A percentile compares a stretch with the other conserved stretches of the same genome.
Evolutionary conservation across 2,329 filamentous ascomycete genomes (phyloP).

Genomic region (Fusarium musae): DNA sequence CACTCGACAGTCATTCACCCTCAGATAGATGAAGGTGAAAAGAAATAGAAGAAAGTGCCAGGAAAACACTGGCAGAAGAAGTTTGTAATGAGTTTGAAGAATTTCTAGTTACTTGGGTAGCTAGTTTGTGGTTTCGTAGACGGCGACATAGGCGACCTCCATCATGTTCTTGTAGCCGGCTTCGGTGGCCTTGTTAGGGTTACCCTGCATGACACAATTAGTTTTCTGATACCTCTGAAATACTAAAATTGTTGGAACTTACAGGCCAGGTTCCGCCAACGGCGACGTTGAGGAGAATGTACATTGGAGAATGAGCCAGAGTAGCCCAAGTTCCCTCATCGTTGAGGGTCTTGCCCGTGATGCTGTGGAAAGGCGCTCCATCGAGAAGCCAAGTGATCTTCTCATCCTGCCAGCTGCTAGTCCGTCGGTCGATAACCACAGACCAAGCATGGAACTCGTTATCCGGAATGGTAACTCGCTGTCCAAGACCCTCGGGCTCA

Average conservation of each 20-base stretch:
- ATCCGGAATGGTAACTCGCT: conserved; percentile 53
- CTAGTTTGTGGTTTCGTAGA: conserved; percentile 48
- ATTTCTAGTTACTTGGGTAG: neutral
- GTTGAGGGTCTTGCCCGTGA: conserved; percentile 56
- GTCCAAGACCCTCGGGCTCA: conserved; percentile 56
- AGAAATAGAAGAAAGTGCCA: conserved; percentile 15
- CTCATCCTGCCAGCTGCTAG: conserved; percentile 57
- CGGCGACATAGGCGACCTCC: conserved; percentile 54
- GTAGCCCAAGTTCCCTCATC: conserved; percentile 57
- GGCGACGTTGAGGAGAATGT: conserved; percentile 60
- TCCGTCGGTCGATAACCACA: conserved; percentile 58
- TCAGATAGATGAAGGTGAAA: neutral
- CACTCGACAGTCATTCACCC: neutral
- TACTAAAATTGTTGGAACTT: conserved; percentile 22
- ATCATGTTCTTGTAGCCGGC: conserved; percentile 55
- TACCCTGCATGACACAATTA: conserved; percentile 42
- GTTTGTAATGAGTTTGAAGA: neutral
- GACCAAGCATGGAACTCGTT: conserved; percentile 62
- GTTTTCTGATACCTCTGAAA: neutral
- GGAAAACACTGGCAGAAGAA: neutral
- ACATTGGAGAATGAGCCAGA: conserved; percentile 56
- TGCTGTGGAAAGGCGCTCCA: conserved; percentile 55
- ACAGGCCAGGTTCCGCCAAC: conserved; percentile 58
- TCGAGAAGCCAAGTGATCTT: conserved; percentile 62
- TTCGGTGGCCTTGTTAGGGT: conserved; percentile 49